Evolutionary conservation across 2,329 filamentous ascomycete genomes (phyloP).

Genomic region (Tolypocladium guangdongense): DNA sequence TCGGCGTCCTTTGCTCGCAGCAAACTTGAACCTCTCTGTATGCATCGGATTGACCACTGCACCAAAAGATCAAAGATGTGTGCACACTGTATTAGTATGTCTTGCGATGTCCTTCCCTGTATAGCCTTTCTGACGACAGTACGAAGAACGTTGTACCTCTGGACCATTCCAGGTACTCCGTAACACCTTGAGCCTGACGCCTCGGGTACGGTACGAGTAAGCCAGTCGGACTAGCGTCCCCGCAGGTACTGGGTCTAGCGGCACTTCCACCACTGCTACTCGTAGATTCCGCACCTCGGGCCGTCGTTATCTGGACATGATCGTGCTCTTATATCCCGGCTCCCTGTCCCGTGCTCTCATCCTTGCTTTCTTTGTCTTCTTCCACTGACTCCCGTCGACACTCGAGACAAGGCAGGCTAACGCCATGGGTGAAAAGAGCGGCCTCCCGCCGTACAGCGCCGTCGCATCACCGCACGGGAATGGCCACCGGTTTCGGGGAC

Average conservation of each 20-base stretch:
- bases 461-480: constrained; percentile 11
- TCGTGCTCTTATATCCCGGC: neutral
- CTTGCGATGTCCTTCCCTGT: no score
- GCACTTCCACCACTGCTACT: neutral
- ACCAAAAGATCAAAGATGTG: no score
- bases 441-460: constrained; percentile 34
- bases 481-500: constrained; percentile 10
- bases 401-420: neutral
- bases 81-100: no score
- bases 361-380: no score
- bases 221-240: neutral
- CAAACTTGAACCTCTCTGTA: no score
- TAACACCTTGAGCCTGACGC: no score
- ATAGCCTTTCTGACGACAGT: no score
- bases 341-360: no score
- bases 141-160: no score
- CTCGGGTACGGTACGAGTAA: neutral
- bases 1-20: no score
- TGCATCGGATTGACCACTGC: no score
- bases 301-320: neutral
- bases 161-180: no score
- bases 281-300: neutral
- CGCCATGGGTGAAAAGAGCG: constrained; percentile 28
- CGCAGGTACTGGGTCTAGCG: neutral
- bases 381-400: neutral